Percentiles rank a stretch among this genome's conserved stretches.
Conservation (phyloP, 805 yeast genomes). For the Lachancea thermotolerans region DNA sequence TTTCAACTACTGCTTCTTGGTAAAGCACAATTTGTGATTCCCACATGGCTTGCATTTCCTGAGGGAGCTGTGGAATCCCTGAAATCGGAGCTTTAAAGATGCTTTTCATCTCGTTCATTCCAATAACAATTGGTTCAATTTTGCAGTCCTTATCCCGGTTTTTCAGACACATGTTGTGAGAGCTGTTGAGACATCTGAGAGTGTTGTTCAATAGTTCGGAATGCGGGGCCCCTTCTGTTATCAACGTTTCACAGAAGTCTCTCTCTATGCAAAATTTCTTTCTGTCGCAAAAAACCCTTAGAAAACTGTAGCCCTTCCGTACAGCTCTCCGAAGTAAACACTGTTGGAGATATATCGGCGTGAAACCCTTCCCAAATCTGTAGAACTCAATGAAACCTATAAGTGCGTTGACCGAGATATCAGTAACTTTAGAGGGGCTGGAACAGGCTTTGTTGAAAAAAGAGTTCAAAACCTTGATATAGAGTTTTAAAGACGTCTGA, state of each 20-base stretch:
- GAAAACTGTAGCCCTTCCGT: not conserved
- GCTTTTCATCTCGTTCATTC: not conserved
- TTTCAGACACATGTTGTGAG: not conserved
- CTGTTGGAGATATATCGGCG: not conserved
- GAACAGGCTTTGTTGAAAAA: not conserved
- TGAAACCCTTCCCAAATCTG: not conserved
- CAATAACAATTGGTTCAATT: not conserved
- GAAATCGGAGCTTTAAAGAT: not conserved
- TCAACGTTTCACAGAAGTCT: not conserved
- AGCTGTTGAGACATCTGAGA: not conserved
- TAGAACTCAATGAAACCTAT: not conserved
- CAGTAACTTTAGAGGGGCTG: not conserved
- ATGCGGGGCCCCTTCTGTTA: not conserved
- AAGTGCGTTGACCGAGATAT: not conserved
- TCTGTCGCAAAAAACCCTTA: not conserved
- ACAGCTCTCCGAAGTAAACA: not conserved
- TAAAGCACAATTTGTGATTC: not conserved
- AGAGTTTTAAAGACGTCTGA: not conserved
- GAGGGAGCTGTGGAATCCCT: not conserved
- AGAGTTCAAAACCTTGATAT: not conserved
- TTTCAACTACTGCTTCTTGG: not conserved
- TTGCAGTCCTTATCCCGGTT: not conserved
- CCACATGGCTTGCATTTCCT: not conserved
- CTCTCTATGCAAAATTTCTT: not conserved
- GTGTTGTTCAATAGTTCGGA: not conserved